A percentile compares a stretch with the other conserved stretches of the same genome.
Evolutionary conservation across 805 yeast species (phyloP).

Genomic region (Candida methanosorbosa): DNA sequence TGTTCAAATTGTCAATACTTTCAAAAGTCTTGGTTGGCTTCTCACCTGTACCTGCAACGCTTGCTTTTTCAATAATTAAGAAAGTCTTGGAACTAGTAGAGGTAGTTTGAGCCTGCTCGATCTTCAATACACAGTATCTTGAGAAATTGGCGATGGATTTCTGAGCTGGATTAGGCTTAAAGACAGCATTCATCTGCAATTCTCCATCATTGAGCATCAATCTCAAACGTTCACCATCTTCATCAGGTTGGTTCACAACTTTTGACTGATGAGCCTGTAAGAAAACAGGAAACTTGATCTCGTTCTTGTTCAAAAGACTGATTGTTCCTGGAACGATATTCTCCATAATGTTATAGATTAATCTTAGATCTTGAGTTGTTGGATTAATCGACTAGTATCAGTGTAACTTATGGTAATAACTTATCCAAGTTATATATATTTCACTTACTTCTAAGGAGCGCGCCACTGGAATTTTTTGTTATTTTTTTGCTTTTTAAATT

Average conservation of each 20-base stretch:
- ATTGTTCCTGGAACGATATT: background rate
- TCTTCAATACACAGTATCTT: constrained; percentile 15
- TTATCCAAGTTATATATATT: too few species aligned
- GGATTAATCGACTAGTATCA: too few species aligned
- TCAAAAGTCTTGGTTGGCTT: constrained; percentile 13
- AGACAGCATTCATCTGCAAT: constrained; percentile 40
- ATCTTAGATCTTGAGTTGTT: too few species aligned
- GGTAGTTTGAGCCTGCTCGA: constrained; percentile 13
- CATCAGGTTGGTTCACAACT: constrained; percentile 21
- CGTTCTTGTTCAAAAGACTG: background rate
- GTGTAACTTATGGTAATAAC: too few species aligned
- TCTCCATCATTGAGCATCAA: constrained; percentile 45
- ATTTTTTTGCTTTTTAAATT: too few species aligned
- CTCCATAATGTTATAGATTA: background rate
- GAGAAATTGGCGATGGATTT: constrained; percentile 19
- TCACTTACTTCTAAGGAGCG: too few species aligned
- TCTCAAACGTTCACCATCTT: constrained; percentile 32
- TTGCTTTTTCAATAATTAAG: constrained; percentile 18
- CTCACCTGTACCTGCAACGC: constrained; percentile 27
- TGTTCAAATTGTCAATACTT: constrained; percentile 30
- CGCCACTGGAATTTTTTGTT: background rate
- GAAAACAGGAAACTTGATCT: background rate
- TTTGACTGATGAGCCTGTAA: constrained; percentile 24
- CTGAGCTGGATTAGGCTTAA: constrained; percentile 31
- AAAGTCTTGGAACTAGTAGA: constrained; percentile 21